phyloP scores from a whole-genome alignment of 2,329 filamentous ascomycete species.

The Colletotrichum falcatum region DNA sequence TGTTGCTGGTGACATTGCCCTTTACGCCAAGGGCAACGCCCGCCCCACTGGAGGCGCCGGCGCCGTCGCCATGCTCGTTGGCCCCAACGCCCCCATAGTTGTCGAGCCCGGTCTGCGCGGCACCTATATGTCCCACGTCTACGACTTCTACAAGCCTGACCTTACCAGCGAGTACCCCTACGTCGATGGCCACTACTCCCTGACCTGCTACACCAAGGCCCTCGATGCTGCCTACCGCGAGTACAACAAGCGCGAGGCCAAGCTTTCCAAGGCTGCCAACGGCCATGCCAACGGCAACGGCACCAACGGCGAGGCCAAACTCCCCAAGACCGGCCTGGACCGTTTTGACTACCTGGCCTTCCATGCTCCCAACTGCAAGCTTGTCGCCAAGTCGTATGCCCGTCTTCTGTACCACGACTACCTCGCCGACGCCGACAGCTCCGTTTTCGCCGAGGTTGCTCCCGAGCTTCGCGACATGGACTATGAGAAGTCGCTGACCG shows the following conservation, averaged over 20 bases:
- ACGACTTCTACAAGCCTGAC: slow-evolving; percentile 93
- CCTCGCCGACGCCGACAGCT: slow-evolving; percentile 74
- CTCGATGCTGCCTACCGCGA: slow-evolving; percentile 85
- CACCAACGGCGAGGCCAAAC: slow-evolving; percentile 44
- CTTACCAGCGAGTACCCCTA: slow-evolving; percentile 88
- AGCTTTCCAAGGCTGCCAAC: slow-evolving; percentile 66
- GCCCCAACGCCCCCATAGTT: slow-evolving; percentile 81
- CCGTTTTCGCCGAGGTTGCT: slow-evolving; percentile 79
- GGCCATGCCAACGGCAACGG: slow-evolving; percentile 62
- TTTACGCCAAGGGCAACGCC: slow-evolving; percentile 86
- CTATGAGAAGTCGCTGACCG: slow-evolving; percentile 81
- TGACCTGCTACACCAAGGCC: slow-evolving; percentile 85
- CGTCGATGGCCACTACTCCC: slow-evolving; percentile 85
- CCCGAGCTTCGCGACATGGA: slow-evolving; percentile 82
- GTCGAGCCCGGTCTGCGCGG: slow-evolving; percentile 84
- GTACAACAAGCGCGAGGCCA: slow-evolving; percentile 80
- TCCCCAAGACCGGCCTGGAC: slow-evolving; percentile 74
- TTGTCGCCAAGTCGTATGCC: slow-evolving; percentile 86
- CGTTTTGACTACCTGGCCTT: slow-evolving; percentile 87
- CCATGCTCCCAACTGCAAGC: slow-evolving; percentile 89
- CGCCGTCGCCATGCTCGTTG: slow-evolving; percentile 82
- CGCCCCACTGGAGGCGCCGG: slow-evolving; percentile 85
- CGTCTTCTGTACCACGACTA: slow-evolving; percentile 90
- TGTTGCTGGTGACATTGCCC: slow-evolving; percentile 83
- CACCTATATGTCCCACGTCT: slow-evolving; percentile 85